phyloP scores from a whole-genome alignment of 2,329 filamentous ascomycete genomes.

The Sclerotinia trifoliorum region DNA sequence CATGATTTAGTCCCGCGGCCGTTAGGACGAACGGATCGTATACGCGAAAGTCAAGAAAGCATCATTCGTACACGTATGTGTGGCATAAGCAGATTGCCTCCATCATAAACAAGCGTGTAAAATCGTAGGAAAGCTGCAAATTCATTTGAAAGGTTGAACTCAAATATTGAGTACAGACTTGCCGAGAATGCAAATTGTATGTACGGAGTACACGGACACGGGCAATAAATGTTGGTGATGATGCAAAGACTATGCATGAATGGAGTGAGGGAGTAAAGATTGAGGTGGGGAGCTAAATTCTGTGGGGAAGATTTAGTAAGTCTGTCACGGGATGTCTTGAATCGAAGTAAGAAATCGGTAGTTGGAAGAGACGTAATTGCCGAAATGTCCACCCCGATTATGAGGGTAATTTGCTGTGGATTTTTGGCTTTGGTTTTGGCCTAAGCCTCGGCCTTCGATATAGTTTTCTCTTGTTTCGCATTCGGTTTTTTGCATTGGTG shows the following conservation, averaged over 20 bases:
- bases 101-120: background rate
- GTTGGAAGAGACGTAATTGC: slow-evolving; percentile 7
- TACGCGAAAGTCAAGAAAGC: background rate
- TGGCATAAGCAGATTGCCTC: background rate
- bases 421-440: background rate
- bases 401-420: background rate
- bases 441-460: background rate
- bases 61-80: slow-evolving; percentile 8
- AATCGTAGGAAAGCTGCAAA: background rate
- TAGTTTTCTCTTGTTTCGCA: background rate
- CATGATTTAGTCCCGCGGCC: too few relatives aligned
- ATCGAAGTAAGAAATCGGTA: slow-evolving; percentile 2
- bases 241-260: background rate
- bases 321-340: background rate
- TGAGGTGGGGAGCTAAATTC: background rate
- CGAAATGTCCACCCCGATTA: background rate
- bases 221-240: background rate
- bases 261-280: background rate
- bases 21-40: background rate
- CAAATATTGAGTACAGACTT: background rate
- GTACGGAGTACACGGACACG: too few relatives aligned
- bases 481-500: background rate
- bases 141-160: background rate
- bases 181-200: background rate
- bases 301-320: background rate